phyloP scores from a whole-genome alignment of 495 filamentous ascomycete species.

The Annulohypoxylon maeteangense region DNA sequence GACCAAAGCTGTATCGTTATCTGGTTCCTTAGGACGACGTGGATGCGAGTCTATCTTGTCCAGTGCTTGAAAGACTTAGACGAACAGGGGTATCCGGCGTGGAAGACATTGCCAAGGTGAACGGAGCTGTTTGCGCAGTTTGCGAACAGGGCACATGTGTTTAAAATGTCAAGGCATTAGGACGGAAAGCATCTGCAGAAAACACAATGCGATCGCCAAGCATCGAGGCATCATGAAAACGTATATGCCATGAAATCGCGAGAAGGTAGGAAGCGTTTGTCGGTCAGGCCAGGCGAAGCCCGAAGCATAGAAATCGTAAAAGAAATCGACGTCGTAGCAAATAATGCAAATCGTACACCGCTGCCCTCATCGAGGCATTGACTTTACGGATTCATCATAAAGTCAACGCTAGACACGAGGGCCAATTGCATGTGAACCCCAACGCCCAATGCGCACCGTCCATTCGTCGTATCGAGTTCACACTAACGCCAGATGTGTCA shows the following conservation, averaged over 20 bases:
- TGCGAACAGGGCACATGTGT: constrained; percentile 18
- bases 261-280: constrained; percentile 14
- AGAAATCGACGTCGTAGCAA: constrained; percentile 39
- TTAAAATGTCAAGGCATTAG: constrained; percentile 27
- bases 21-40: neutral
- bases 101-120: constrained; percentile 31
- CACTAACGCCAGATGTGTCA: constrained; percentile 39
- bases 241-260: constrained; percentile 29
- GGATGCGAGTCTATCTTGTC: neutral
- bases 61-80: constrained; percentile 1
- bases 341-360: constrained; percentile 40
- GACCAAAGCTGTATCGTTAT: neutral
- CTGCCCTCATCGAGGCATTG: constrained; percentile 24
- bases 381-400: constrained; percentile 31
- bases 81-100: constrained; percentile 31
- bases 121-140: constrained; percentile 21
- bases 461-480: constrained; percentile 34
- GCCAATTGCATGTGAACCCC: constrained; percentile 32
- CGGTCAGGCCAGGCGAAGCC: constrained; percentile 18
- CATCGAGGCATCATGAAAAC: constrained; percentile 18
- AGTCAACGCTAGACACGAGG: constrained; percentile 26
- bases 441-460: constrained; percentile 24
- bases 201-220: constrained; percentile 25
- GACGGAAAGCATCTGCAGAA: constrained; percentile 26
- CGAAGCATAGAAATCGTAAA: constrained; percentile 35